phyloP scores from a whole-genome alignment of 768 basidiomycete species.

The Naganishia kalamii region DNA sequence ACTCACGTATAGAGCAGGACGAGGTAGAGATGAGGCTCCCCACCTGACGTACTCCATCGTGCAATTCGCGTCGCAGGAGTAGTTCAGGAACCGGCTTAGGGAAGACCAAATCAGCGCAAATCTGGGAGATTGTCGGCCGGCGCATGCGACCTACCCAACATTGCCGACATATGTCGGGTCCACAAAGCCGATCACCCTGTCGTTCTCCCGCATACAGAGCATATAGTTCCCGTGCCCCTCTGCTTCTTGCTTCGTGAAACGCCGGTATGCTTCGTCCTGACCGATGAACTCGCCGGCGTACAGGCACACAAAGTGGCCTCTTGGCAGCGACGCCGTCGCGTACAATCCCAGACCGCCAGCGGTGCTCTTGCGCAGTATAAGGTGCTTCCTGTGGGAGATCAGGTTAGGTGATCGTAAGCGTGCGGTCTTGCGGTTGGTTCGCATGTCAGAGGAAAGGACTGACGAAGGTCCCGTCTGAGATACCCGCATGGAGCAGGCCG shows the following conservation, averaged over 20 bases:
- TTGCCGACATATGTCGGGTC: slow-evolving; percentile 42
- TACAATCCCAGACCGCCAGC: slow-evolving; percentile 37
- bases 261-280: slow-evolving; percentile 28
- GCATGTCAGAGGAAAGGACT: background rate
- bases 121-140: background rate
- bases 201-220: slow-evolving; percentile 35
- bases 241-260: slow-evolving; percentile 24
- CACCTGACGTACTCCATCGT: slow-evolving; percentile 40
- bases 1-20: slow-evolving; percentile 45
- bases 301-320: slow-evolving; percentile 40
- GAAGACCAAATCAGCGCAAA: background rate
- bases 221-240: slow-evolving; percentile 41
- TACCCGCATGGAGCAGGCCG: slow-evolving; percentile 32
- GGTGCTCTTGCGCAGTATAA: background rate
- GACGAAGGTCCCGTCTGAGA: slow-evolving; percentile 38
- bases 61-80: slow-evolving; percentile 45
- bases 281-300: slow-evolving; percentile 46
- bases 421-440: background rate
- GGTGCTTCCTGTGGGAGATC: slow-evolving; percentile 1
- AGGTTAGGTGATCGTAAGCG: background rate
- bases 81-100: slow-evolving; percentile 40
- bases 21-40: slow-evolving; percentile 31
- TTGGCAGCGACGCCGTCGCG: slow-evolving; percentile 7
- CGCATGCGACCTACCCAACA: slow-evolving; percentile 25
- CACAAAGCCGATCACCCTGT: slow-evolving; percentile 30